Base-by-base conservation (phyloP, 139 green algal species). In the Volvox africanus region DNA sequence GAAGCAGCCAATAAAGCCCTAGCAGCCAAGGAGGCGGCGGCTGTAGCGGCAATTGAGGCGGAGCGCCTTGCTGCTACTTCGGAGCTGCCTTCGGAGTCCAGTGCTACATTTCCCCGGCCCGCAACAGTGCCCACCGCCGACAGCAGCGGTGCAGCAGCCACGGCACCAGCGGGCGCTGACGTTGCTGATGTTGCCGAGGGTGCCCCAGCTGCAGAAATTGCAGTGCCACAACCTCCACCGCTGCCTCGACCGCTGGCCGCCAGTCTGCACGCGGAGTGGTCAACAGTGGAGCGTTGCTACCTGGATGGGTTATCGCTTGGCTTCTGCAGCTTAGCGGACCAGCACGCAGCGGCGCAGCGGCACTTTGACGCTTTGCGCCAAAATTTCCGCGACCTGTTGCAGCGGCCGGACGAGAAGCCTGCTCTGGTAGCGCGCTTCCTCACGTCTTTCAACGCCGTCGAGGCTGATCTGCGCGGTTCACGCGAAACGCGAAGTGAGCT, bases 371-470 rank as follows among this genome's bases (percentile, higher is more conserved):
- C 44, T 1, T 78, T 95, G 65, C 92, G 93, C 50, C n/a, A 87
- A 78, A 36, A 87, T 73, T 95, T 95, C 71, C 81, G 78, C 36
- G 76, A 85, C 20, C 88, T 95, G 78, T 71, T 96, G 77, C 83
- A 90, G 84, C 91, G 89, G 18, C 80, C 89, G 11, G 94, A 97
- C 78, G 82, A 84, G 78, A 91, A 92, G 80, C 88, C 91, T 24
- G 87, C 85, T 9, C 37, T 95, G 91, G 65, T 97, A 76, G 71
- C 89, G 9, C 61, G 82, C 22, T 97, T 97, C 91, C 91, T 93
- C 35, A 67, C 89, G 37, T 73, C 82, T 11, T 98, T 97, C 94
- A 97, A 97, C 85, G 90, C 84, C 11, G 77, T 98, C 61, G 95
- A 97, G 76, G 61, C 94, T 14, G 96, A 98, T 73, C 79, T 96